A percentile compares a stretch with the other conserved stretches of the same genome.
Evolutionary conservation across 2,329 filamentous ascomycete species (phyloP).

Genomic region (Lasiodiplodia sp.): DNA sequence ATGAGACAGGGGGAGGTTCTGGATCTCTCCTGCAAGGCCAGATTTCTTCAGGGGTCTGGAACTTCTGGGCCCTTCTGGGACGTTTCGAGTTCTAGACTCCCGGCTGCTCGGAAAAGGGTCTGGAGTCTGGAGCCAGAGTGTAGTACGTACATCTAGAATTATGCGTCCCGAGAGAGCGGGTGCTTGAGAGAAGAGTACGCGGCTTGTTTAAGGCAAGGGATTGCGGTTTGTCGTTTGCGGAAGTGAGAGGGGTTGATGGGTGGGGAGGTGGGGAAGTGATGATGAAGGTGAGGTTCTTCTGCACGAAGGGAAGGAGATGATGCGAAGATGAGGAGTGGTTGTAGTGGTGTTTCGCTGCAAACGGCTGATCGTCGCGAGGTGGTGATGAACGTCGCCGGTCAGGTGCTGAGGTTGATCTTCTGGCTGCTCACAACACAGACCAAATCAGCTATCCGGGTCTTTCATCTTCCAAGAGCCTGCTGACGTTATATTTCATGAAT

Average conservation of each 20-base stretch:
- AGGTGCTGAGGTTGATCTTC: neutral
- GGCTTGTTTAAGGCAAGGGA: neutral
- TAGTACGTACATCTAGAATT: neutral
- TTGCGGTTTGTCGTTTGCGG: neutral
- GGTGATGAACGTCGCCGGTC: neutral
- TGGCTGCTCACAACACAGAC: neutral
- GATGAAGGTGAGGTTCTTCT: neutral
- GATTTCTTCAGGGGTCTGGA: neutral
- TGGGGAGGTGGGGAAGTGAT: neutral
- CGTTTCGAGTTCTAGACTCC: neutral
- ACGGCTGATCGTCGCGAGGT: neutral
- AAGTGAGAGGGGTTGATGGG: neutral
- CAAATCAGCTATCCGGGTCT: neutral
- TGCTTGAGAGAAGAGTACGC: neutral
- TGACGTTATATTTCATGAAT: neutral
- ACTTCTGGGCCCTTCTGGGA: neutral
- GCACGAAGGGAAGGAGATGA: neutral
- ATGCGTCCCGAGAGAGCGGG: neutral
- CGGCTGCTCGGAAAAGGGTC: neutral
- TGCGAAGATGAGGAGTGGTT: too few relatives aligned
- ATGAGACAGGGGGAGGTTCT: neutral
- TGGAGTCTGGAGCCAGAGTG: neutral
- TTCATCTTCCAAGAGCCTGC: neutral
- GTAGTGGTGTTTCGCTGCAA: too few relatives aligned
- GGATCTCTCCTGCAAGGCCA: neutral